Evolutionary conservation across 2,329 filamentous ascomycete species (phyloP).

Genomic region (Scopulariopsis brevicaulis): DNA sequence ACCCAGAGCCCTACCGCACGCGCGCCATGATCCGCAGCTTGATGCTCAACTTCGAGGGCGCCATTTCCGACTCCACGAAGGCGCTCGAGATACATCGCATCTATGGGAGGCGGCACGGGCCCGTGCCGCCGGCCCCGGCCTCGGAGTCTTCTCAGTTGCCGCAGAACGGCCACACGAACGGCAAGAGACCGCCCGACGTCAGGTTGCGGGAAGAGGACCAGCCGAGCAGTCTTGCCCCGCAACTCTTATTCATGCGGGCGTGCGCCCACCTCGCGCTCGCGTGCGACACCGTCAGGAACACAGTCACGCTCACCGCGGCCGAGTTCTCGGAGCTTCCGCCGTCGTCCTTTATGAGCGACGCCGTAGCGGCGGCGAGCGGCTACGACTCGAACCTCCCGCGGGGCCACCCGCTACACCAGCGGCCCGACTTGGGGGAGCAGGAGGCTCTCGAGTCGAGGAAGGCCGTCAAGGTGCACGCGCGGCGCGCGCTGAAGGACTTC

Average conservation of each 20-base stretch:
- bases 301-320: neutral
- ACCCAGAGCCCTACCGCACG: conserved; percentile 59
- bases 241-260: conserved; percentile 67
- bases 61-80: conserved; percentile 57
- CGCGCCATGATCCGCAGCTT: conserved; percentile 64
- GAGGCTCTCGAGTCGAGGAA: conserved; percentile 48
- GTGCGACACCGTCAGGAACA: neutral
- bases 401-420: neutral
- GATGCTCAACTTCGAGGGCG: conserved; percentile 62
- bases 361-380: conserved; percentile 1
- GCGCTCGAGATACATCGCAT: conserved; percentile 31
- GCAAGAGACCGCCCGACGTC: conserved; percentile 16
- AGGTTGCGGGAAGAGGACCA: conserved; percentile 26
- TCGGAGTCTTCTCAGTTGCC: neutral
- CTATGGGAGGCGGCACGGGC: conserved; percentile 11
- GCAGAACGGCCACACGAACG: conserved; percentile 10
- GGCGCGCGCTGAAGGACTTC: conserved; percentile 66
- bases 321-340: neutral
- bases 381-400: conserved; percentile 1
- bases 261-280: conserved; percentile 62
- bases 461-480: conserved; percentile 61
- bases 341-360: neutral
- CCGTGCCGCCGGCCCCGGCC: conserved; percentile 16
- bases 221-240: conserved; percentile 62
- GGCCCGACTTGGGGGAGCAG: neutral